Evolutionary conservation across 306 rosid genomes (phyloP).

Genomic region (Fragaria vesca): DNA sequence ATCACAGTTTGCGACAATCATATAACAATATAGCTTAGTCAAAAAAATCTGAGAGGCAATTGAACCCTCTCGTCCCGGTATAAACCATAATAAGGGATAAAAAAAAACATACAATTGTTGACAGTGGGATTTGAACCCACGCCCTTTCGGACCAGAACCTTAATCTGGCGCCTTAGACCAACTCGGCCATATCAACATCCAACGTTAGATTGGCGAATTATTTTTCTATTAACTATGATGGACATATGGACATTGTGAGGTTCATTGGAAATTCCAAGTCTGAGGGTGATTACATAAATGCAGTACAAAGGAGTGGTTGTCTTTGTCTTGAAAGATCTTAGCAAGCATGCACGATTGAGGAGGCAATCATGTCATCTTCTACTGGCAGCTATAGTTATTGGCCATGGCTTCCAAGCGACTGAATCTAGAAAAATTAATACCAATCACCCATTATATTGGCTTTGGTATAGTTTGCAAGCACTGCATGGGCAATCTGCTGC

Average conservation of each 20-base stretch:
- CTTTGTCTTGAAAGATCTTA: no score
- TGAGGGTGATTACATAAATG: background rate
- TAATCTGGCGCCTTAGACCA: background rate
- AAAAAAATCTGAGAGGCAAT: no score
- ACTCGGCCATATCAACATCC: constrained; percentile 16
- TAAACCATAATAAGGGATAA: no score
- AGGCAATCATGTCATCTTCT: background rate
- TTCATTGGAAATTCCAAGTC: no score
- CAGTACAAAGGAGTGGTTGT: background rate
- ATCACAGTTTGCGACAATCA: no score
- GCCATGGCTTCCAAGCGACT: background rate
- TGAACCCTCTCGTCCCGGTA: no score
- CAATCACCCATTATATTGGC: background rate
- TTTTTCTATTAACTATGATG: no score
- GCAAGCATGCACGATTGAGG: background rate
- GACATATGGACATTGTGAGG: no score
- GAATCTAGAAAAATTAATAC: background rate
- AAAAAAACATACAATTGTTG: no score
- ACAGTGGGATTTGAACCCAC: background rate
- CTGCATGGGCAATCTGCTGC: background rate
- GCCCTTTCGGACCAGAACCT: constrained; percentile 19
- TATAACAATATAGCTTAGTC: no score
- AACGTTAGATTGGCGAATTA: no score
- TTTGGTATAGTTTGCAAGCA: background rate
- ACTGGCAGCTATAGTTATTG: background rate